These are phyloP conservation scores for Flaveria ramosissima DNA, from an alignment of 129 eudicot species.

Conservation along the genomic window DNA sequence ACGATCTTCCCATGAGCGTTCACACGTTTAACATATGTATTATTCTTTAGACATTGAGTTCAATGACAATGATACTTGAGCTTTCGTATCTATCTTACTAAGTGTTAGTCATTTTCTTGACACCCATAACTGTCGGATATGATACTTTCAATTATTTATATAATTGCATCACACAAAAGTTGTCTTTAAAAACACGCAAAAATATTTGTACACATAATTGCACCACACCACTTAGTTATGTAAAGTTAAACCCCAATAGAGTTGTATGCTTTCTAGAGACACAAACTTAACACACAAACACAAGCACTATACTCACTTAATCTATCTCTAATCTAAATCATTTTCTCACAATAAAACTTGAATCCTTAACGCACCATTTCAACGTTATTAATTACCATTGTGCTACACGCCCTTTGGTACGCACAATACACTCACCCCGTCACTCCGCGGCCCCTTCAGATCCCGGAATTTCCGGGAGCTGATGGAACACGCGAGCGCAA, in stretches of 20 bases:
- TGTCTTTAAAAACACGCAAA: background rate
- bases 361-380: too few relatives aligned
- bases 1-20: background rate
- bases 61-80: background rate
- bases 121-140: background rate
- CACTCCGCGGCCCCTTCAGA: conserved; percentile 15
- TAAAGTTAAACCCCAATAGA: background rate
- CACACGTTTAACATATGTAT: background rate
- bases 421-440: background rate
- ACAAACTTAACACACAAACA: too few relatives aligned
- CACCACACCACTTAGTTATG: too few relatives aligned
- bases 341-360: too few relatives aligned
- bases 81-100: background rate
- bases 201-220: too few relatives aligned
- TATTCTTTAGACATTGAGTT: background rate
- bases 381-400: too few relatives aligned
- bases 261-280: background rate
- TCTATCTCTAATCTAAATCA: too few relatives aligned
- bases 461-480: conserved; percentile 29
- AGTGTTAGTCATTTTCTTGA: background rate
- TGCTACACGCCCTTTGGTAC: too few relatives aligned
- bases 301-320: too few relatives aligned
- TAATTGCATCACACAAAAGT: background rate
- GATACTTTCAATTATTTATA: background rate
- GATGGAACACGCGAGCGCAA: conserved; percentile 34